Evolutionary conservation across 495 filamentous ascomycete species (phyloP).

Genomic region (Trypethelium eluteriae): DNA sequence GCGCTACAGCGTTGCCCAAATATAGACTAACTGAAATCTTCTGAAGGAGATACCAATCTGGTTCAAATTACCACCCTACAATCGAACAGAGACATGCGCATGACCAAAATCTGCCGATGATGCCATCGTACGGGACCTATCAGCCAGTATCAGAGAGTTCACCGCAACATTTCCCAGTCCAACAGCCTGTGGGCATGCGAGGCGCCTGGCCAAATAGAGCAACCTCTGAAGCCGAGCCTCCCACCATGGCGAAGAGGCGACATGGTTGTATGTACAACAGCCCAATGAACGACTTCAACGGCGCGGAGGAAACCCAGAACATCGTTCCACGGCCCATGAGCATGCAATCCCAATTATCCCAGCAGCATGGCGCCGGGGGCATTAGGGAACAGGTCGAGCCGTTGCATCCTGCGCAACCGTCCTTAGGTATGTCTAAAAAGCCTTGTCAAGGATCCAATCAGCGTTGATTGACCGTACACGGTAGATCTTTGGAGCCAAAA

Average conservation of each 20-base stretch:
- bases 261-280: neutral
- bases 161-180: neutral
- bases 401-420: neutral
- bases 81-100: constrained; percentile 1
- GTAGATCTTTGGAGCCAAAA: constrained; percentile 28
- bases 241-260: neutral
- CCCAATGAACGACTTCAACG: neutral
- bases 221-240: neutral
- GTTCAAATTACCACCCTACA: constrained; percentile 1
- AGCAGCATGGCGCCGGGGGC: neutral
- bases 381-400: neutral
- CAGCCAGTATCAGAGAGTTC: neutral
- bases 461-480: constrained; percentile 5
- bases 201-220: neutral
- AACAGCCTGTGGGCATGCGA: neutral
- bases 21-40: constrained; percentile 10
- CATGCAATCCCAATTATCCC: constrained; percentile 8
- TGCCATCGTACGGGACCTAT: constrained; percentile 3
- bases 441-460: neutral
- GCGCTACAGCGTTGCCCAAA: constrained; percentile 15
- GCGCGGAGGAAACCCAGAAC: neutral
- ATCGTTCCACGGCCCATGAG: constrained; percentile 3
- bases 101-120: neutral
- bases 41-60: constrained; percentile 26
- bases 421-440: constrained; percentile 1